Percentiles rank a stretch among this genome's conserved stretches.
phyloP scores from a whole-genome alignment of 768 basidiomycete genomes.

The Leccinum incarnatum region DNA sequence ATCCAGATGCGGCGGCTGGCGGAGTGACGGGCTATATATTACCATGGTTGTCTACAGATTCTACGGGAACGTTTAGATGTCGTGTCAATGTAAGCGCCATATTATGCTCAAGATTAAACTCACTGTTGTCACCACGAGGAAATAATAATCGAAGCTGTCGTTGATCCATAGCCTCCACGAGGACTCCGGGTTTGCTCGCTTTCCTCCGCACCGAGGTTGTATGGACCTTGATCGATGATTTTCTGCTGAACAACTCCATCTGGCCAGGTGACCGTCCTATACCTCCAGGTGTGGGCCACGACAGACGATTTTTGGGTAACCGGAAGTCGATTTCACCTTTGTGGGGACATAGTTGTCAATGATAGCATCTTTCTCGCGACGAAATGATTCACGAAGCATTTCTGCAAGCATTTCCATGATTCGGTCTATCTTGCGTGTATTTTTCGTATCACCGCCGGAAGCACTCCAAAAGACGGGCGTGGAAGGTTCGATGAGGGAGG shows the following conservation, averaged over 20 bases:
- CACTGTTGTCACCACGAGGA: background rate
- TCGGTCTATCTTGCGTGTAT: background rate
- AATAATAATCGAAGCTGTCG: background rate
- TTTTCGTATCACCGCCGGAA: background rate
- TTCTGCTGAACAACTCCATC: background rate
- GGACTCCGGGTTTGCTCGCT: background rate
- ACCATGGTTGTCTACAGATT: background rate
- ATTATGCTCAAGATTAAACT: background rate
- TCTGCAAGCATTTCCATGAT: background rate
- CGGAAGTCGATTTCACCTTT: background rate
- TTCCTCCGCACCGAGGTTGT: background rate
- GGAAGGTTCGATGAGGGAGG: background rate
- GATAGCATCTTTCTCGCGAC: background rate
- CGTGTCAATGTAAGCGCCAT: background rate
- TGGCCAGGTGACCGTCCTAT: background rate
- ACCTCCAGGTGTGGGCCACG: background rate
- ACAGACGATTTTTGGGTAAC: background rate
- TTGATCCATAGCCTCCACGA: background rate
- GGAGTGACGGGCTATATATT: background rate
- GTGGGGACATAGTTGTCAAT: background rate
- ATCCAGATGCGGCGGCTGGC: background rate
- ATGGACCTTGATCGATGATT: background rate
- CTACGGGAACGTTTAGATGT: background rate
- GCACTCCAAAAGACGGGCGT: background rate
- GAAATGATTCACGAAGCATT: conserved; percentile 8